These are phyloP conservation scores for Trichoderma breve DNA, from an alignment of 2,329 filamentous ascomycete species.

Conservation along the genomic window DNA sequence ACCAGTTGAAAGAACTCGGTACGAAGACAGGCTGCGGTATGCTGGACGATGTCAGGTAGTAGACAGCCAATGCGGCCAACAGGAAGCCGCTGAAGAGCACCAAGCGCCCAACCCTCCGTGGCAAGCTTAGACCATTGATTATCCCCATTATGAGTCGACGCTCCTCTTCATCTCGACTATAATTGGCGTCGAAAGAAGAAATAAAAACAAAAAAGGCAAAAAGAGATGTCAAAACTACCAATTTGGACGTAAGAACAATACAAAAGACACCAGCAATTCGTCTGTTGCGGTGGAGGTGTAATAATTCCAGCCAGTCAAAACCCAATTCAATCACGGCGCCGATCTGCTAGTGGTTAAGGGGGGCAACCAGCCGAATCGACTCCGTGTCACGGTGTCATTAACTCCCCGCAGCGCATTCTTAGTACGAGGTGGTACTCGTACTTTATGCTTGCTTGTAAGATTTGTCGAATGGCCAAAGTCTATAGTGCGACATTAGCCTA, in stretches of 20 bases:
- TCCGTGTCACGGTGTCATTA: not conserved
- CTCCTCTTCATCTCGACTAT: constrained; percentile 16
- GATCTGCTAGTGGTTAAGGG: not conserved
- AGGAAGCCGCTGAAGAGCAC: constrained; percentile 25
- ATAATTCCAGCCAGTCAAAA: not conserved
- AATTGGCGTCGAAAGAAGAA: not conserved
- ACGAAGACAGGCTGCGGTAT: constrained; percentile 23
- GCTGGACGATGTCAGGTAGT: constrained; percentile 13
- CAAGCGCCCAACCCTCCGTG: constrained; percentile 27
- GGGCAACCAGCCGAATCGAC: not conserved
- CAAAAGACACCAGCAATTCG: not conserved
- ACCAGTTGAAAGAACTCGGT: constrained; percentile 35
- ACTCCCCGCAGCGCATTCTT: not conserved
- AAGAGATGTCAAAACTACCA: not conserved
- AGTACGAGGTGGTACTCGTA: not conserved
- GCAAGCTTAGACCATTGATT: constrained; percentile 26
- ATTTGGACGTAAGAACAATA: not conserved
- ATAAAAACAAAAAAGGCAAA: not conserved
- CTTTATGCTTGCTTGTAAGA: not conserved
- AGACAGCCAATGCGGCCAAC: constrained; percentile 26
- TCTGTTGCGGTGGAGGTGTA: not conserved
- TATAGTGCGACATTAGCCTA: not conserved
- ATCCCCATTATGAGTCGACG: not conserved
- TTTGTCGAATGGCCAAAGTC: not conserved
- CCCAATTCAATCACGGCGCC: not conserved